phyloP scores from a whole-genome alignment of 2,329 filamentous ascomycete genomes.

The Fusarium nurragi region DNA sequence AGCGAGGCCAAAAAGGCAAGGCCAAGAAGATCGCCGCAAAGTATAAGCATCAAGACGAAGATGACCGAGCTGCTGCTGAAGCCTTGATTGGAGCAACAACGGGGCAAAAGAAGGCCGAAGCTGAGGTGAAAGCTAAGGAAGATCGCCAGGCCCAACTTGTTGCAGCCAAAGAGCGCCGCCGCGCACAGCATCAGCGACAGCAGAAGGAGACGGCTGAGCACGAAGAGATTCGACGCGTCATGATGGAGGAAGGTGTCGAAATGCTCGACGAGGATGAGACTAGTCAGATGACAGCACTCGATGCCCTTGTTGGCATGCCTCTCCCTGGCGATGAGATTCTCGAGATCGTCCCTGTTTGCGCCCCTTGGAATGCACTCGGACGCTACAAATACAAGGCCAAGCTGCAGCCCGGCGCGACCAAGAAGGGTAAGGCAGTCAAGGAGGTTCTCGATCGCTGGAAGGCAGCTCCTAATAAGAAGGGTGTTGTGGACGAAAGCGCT shows the following conservation, averaged over 20 bases:
- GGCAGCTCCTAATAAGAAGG: slow-evolving; percentile 66
- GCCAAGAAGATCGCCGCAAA: slow-evolving; percentile 88
- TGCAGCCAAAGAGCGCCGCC: slow-evolving; percentile 77
- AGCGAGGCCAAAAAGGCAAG: slow-evolving; percentile 82
- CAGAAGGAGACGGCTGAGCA: slow-evolving; percentile 80
- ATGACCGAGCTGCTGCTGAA: slow-evolving; percentile 86
- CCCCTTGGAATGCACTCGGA: slow-evolving; percentile 69
- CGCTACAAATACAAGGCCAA: slow-evolving; percentile 94
- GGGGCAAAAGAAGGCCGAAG: slow-evolving; percentile 73
- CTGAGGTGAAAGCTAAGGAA: slow-evolving; percentile 73
- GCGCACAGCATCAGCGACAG: slow-evolving; percentile 80
- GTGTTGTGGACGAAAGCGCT: slow-evolving; percentile 68
- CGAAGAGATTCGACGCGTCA: slow-evolving; percentile 72
- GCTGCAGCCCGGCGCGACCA: slow-evolving; percentile 86
- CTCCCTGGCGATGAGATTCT: slow-evolving; percentile 84
- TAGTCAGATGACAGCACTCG: slow-evolving; percentile 65
- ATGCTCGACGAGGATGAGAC: slow-evolving; percentile 68
- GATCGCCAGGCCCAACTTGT: slow-evolving; percentile 74
- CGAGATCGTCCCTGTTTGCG: slow-evolving; percentile 71
- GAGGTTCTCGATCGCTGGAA: slow-evolving; percentile 89
- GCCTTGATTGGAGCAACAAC: slow-evolving; percentile 82
- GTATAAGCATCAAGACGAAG: slow-evolving; percentile 94
- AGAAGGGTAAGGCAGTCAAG: slow-evolving; percentile 94
- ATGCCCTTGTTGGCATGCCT: slow-evolving; percentile 80
- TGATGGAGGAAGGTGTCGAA: slow-evolving; percentile 68